These are phyloP conservation scores for Casuarina equisetifolia DNA, from an alignment of 306 rosid species.

Conservation along the genomic window DNA sequence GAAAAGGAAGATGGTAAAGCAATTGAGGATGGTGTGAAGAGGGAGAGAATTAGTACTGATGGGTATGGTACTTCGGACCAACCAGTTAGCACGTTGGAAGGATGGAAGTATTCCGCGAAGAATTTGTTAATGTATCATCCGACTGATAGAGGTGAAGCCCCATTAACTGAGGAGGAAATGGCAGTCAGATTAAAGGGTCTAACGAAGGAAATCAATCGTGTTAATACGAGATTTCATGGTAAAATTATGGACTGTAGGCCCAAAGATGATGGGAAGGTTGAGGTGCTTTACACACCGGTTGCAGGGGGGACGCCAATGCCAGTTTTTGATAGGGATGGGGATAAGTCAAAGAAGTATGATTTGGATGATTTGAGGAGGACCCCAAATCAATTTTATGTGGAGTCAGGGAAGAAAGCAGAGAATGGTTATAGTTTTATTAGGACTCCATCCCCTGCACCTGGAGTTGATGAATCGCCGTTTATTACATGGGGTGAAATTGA, in stretches of 20 bases:
- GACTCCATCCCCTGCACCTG: constrained; percentile 97
- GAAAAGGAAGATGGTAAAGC: constrained; percentile 51
- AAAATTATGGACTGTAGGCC: constrained; percentile 79
- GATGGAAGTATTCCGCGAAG: constrained; percentile 82
- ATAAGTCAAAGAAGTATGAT: constrained; percentile 86
- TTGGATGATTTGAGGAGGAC: constrained; percentile 93
- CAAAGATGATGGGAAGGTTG: constrained; percentile 65
- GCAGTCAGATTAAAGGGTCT: constrained; percentile 65
- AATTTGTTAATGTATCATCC: constrained; percentile 97
- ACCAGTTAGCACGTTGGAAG: constrained; percentile 83
- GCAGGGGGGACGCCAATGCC: constrained; percentile 76
- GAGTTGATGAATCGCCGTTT: constrained; percentile 85
- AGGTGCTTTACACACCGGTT: constrained; percentile 75
- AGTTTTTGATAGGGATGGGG: constrained; percentile 60
- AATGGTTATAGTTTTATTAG: constrained; percentile 83
- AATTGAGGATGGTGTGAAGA: constrained; percentile 78
- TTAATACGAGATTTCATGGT: constrained; percentile 77
- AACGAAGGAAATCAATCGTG: constrained; percentile 70
- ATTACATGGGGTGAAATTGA: constrained; percentile 98
- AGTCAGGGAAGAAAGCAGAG: constrained; percentile 71
- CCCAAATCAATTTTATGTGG: constrained; percentile 78
- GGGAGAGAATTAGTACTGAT: constrained; percentile 88
- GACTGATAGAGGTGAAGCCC: constrained; percentile 81
- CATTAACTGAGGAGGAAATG: constrained; percentile 77
- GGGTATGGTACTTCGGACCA: constrained; percentile 93